Conservation (phyloP, 768 basidiomycete species). For the Tulasnella sp. region DNA sequence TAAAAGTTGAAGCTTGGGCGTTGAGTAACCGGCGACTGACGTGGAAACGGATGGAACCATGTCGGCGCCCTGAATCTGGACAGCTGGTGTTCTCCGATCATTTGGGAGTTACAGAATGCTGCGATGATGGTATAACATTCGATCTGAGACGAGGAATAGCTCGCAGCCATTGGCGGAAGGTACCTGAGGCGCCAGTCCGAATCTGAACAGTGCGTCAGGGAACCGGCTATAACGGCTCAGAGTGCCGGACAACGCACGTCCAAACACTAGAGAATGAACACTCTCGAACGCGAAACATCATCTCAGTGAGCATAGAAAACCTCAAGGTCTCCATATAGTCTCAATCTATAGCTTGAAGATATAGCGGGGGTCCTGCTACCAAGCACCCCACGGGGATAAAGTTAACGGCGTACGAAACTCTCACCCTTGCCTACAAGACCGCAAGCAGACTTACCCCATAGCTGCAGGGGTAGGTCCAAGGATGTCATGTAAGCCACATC, state of each 20-base stretch:
- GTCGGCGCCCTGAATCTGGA: neutral
- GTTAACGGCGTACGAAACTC: no score
- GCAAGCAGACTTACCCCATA: neutral
- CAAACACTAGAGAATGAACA: neutral
- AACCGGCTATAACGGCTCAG: neutral
- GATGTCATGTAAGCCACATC: neutral
- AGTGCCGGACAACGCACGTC: neutral
- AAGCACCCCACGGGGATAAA: no score
- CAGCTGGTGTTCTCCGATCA: neutral
- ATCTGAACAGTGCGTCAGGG: neutral
- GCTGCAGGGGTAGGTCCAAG: neutral
- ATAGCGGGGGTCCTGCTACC: no score
- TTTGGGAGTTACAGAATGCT: neutral
- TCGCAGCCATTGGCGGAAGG: neutral
- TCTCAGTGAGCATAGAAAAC: no score
- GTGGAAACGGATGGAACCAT: neutral
- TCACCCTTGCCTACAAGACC: neutral
- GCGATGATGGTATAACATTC: neutral
- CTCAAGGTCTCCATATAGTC: no score
- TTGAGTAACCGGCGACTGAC: neutral
- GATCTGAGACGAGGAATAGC: neutral
- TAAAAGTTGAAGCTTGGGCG: neutral
- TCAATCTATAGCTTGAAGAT: no score
- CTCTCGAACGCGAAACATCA: no score
- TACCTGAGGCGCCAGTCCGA: neutral